Base-by-base conservation (phyloP, 768 basidiomycete genomes). In the Xerocomellus amylosporus region DNA sequence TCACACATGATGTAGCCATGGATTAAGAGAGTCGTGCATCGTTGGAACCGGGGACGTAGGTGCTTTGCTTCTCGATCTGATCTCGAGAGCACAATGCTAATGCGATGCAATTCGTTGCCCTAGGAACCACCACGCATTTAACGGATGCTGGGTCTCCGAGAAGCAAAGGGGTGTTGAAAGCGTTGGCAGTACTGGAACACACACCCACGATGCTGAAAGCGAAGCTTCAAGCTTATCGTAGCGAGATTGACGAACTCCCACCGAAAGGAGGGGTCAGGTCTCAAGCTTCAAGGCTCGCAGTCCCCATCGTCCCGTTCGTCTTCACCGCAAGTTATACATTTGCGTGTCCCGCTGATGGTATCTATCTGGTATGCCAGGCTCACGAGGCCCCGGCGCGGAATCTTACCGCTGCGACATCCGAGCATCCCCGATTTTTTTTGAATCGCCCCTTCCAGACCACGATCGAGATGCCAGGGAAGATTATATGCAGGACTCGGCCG, bases 191-290 rank as follows among this genome's bases (percentile, higher is more conserved):
- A 17, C 70, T 71, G 12, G 73, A 71, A 46, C 68, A 71, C 26
- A 74, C 61, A 12, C 72, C 70, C 71, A 72, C 63, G 56, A 73
- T 70, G 41, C 63, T 66, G 40, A 62, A 72, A 2, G 66, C 62
- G 28, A 65, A 73, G 54, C 64, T 62, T 45, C n/a, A n/a, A 24
- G 24, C 24, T 24, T 24, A 69, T 67, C 44, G 72, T 73, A 8
- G 68, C 64, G n/a, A 76, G 60, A 39, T 73, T 76, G 39, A 73
- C 68, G 50, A 79, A 79, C 64, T 79, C 78, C 33, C 76, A 65
- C 9, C 67, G 67, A 62, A 79, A 79, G 26, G 71, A 63, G 1
- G 71, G 70, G 14, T 42, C 58, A 33, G 71, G 71, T 33, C 68
- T 67, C 62, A 69, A 37, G 71, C 30, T 69, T 67, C 62, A 69